Evolutionary conservation across 2,329 filamentous ascomycete genomes (phyloP).

Genomic region (Blastomyces parvus): DNA sequence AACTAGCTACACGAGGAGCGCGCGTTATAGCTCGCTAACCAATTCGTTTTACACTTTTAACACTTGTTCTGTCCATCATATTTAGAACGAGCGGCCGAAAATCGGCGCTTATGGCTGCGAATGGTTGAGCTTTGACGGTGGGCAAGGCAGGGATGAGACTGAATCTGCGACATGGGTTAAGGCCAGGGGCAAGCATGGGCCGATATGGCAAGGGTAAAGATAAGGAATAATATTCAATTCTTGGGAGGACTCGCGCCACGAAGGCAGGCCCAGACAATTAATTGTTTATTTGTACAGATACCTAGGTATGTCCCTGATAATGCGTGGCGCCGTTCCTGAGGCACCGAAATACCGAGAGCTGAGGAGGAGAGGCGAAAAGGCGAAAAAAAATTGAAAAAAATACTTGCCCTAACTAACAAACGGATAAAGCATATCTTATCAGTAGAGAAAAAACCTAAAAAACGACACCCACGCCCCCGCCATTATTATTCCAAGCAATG

Average conservation of each 20-base stretch:
- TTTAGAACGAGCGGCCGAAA: neutral
- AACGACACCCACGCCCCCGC: slow-evolving; percentile 5
- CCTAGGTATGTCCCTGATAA: neutral
- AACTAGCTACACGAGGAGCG: neutral
- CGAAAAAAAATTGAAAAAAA: neutral
- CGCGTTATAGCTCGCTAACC: neutral
- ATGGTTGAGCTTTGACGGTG: neutral
- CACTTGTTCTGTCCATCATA: too few relatives aligned
- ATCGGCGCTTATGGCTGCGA: neutral
- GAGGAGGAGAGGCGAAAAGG: neutral
- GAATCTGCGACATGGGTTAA: neutral
- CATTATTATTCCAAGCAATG: slow-evolving; percentile 8
- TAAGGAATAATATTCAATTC: neutral
- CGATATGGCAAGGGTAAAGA: neutral
- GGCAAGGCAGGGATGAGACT: neutral
- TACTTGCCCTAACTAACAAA: too few relatives aligned
- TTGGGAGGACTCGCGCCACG: neutral
- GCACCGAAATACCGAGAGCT: neutral
- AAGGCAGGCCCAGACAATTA: neutral
- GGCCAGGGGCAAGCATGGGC: neutral
- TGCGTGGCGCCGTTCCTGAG: neutral
- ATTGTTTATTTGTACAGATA: neutral
- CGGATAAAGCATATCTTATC: neutral
- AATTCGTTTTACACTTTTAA: neutral
- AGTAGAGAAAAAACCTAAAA: neutral